Base-by-base conservation (phyloP, 1,139 yeast species). In the Pneumocystis jirovecii region DNA sequence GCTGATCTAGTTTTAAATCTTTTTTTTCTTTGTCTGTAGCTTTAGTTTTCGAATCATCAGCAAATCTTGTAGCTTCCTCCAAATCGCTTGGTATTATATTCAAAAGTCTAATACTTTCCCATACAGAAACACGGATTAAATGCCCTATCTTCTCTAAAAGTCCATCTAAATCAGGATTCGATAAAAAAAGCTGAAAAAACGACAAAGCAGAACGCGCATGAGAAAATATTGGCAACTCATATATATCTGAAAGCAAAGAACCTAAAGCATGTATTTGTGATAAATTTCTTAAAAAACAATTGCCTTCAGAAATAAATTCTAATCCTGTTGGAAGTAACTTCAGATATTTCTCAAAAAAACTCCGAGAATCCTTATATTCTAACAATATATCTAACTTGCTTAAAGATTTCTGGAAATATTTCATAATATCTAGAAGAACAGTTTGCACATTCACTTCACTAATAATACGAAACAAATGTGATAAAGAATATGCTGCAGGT, bases 401-500 rank as follows among this genome's bases (percentile, higher is more conserved):
- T 60, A 68, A 37, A 12, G 68, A 64, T 34, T 31, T 56, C 17
- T 64, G 57, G 5, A 65, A 57, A 15, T 64, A 63, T 17, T 37
- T 42, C 61, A 69, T 61, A 42, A 68, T 65, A n/a, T 63, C 45
- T 15, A 63, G 60, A 29, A 65, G 57, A 39, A 65, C 64, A 62
- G 45, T 56, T 45, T 39, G 63, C 1, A 67, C 39, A 45, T 68
- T 65, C 15, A 61, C 64, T 39, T 69, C 70, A 37, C 67, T 62
- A 3, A 68, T 61, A 17, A 65, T 37, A 40, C 69, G 66, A 59
- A 70, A 65, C 37, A 68, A 68, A 35, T 70, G 66, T 3, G 69
- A 70, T 29, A 75, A 66, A 12, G 73, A 67, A 65, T 70, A 70
- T 4, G 75, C 74, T 1, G 75, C 71, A n/a, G 70, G 67, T 8